Conservation (phyloP, 2,329 filamentous ascomycete species). For the Trichoderma atrobrunneum region DNA sequence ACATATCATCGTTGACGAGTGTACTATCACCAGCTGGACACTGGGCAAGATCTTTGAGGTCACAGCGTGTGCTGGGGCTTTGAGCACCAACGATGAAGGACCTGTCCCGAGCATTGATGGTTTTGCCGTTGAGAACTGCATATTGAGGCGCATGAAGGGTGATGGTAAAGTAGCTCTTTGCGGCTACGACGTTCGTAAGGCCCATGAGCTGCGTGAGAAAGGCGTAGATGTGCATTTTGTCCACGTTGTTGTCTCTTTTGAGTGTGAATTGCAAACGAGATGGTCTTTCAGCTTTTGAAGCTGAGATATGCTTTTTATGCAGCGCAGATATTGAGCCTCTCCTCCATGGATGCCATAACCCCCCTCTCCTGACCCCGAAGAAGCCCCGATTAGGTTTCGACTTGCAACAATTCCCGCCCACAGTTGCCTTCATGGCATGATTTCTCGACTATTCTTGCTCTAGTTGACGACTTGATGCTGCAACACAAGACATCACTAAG, state of each 20-base stretch:
- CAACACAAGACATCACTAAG: neutral
- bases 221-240: neutral
- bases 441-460: neutral
- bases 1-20: conserved; percentile 30
- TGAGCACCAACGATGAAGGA: conserved; percentile 31
- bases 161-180: conserved; percentile 28
- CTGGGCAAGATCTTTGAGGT: conserved; percentile 20
- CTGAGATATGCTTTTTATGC: neutral
- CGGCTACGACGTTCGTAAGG: neutral
- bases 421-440: neutral
- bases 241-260: neutral
- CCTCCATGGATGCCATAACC: neutral
- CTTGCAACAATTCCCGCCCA: neutral
- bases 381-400: neutral
- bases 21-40: conserved; percentile 31
- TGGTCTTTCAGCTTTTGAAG: neutral
- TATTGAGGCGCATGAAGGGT: conserved; percentile 26
- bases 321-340: neutral
- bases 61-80: conserved; percentile 29
- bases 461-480: neutral
- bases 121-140: conserved; percentile 25
- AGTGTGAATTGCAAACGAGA: neutral
- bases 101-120: conserved; percentile 29
- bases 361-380: neutral
- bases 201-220: neutral